A percentile compares a stretch with the other conserved stretches of the same genome.
phyloP scores from a whole-genome alignment of 2,329 filamentous ascomycete species.

The Tetracladium maxilliforme region DNA sequence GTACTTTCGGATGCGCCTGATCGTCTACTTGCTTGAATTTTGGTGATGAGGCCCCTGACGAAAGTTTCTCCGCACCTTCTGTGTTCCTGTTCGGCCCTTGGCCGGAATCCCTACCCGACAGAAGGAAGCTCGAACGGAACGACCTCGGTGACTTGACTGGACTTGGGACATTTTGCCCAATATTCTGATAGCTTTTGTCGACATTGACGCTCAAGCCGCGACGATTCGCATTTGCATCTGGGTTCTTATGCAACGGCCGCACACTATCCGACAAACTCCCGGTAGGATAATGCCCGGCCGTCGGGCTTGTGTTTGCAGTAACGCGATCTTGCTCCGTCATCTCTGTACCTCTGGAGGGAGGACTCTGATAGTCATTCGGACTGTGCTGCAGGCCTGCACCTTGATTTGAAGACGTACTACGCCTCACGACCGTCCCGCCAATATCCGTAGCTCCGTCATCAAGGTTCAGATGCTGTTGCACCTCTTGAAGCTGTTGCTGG shows the following conservation, averaged over 20 bases:
- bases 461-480: too few species aligned
- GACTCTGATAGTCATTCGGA: constrained; percentile 31
- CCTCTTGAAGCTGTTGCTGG: too few species aligned
- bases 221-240: constrained; percentile 6
- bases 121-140: constrained; percentile 61
- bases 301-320: constrained; percentile 63
- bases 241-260: constrained; percentile 43
- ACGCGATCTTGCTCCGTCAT: constrained; percentile 62
- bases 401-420: constrained; percentile 40
- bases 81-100: constrained; percentile 38
- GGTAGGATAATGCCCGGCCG: constrained; percentile 35
- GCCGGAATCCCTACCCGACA: constrained; percentile 38
- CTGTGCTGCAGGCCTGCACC: constrained; percentile 11
- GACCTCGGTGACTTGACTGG: constrained; percentile 61
- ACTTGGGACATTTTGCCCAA: constrained; percentile 35
- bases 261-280: constrained; percentile 65
- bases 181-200: constrained; percentile 39
- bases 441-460: constrained; percentile 27
- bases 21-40: constrained; percentile 36
- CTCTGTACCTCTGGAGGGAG: constrained; percentile 67
- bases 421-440: constrained; percentile 32
- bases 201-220: constrained; percentile 41
- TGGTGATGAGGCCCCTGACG: constrained; percentile 66
- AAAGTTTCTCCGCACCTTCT: constrained; percentile 67
- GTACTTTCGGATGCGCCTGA: constrained; percentile 12